Evolutionary conservation across 192 early-diverging fungal species (phyloP).

Genomic region (Coemansia sp.): DNA sequence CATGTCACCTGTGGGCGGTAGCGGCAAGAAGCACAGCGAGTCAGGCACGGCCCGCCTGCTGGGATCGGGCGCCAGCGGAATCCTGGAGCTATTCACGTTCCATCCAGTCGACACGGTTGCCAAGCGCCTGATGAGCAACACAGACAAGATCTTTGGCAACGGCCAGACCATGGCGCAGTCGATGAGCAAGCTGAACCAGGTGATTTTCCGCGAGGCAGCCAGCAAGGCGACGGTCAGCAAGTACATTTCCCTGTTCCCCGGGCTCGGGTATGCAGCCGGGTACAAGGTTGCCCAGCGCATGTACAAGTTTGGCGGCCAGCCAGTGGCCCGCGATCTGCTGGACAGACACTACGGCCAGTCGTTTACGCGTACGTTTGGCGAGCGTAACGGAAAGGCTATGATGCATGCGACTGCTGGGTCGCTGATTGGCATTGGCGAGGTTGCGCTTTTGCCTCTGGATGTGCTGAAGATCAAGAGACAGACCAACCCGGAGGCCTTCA

Average conservation of each 20-base stretch:
- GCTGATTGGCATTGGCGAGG: conserved; percentile 95
- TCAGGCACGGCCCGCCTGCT: conserved; percentile 85
- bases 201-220: conserved; percentile 91
- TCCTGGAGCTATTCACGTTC: conserved; percentile 93
- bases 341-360: conserved; percentile 72
- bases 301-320: conserved; percentile 99
- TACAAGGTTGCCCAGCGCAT: conserved; percentile 98
- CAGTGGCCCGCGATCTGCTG: conserved; percentile 89
- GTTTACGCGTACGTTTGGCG: conserved; percentile 84
- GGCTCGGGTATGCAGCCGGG: conserved; percentile 94
- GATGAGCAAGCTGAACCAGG: conserved; percentile 68
- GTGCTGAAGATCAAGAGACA: conserved; percentile 98
- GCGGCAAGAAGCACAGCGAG: conserved; percentile 72
- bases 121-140: conserved; percentile 97
- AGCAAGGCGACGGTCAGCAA: conserved; percentile 68
- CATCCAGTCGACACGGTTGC: conserved; percentile 98
- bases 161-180: conserved; percentile 66
- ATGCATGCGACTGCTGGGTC: conserved; percentile 98
- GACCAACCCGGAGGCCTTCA: conserved; percentile 84
- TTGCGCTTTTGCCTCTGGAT: conserved; percentile 92
- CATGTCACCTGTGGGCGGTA: conserved; percentile 49
- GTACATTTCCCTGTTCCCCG: conserved; percentile 94
- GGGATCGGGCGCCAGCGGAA: conserved; percentile 86
- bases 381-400: conserved; percentile 90
- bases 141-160: conserved; percentile 67